phyloP scores from a whole-genome alignment of 441 rosid species.

The Eutrema salsugineum region DNA sequence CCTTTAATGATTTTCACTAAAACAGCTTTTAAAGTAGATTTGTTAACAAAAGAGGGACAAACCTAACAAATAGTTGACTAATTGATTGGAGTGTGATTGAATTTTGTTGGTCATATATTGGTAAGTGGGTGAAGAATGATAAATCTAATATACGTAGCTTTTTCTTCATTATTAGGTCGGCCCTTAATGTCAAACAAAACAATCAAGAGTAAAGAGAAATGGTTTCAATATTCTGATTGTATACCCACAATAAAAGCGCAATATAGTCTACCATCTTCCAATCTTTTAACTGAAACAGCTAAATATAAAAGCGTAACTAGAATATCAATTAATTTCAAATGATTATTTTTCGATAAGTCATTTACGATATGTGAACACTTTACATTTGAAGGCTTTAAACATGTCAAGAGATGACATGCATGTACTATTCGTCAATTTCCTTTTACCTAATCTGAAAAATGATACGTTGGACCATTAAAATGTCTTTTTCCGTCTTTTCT shows the following conservation, averaged over 20 bases:
- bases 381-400: not conserved
- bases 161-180: constrained; percentile 33
- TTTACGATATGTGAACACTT: not conserved
- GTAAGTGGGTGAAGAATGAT: constrained; percentile 20
- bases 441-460: constrained; percentile 20
- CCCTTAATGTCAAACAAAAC: constrained; percentile 27
- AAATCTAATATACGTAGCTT: constrained; percentile 1
- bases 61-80: constrained; percentile 19
- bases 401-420: constrained; percentile 11
- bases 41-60: not conserved
- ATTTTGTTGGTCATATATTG: constrained; percentile 19
- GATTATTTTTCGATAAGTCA: not conserved
- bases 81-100: constrained; percentile 29
- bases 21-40: not conserved
- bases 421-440: constrained; percentile 18
- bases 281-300: not conserved
- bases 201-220: not conserved
- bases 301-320: not conserved
- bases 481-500: constrained; percentile 21
- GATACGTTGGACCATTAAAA: constrained; percentile 24
- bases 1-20: constrained; percentile 1
- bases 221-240: not conserved
- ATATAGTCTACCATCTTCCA: not conserved
- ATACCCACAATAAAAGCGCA: not conserved
- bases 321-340: not conserved